Conservation (phyloP, 192 early-diverging fungal species). For the Umbelopsis ramanniana region DNA sequence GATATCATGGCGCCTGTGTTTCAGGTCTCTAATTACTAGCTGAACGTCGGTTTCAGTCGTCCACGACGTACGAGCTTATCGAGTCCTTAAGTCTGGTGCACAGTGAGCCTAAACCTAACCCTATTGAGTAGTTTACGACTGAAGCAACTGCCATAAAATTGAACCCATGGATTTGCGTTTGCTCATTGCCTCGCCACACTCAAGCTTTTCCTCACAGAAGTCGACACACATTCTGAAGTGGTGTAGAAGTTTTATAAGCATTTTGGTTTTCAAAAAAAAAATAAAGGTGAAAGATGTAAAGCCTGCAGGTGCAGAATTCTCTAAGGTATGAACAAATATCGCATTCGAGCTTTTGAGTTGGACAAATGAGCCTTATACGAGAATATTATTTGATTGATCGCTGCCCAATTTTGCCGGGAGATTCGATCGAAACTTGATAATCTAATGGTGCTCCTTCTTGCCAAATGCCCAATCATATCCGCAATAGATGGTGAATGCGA, state of each 20-base stretch:
- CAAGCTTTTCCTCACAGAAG: too few relatives aligned
- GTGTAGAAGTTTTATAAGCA: neutral
- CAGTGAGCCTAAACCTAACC: too few relatives aligned
- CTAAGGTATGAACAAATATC: conserved; percentile 20
- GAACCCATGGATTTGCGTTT: too few relatives aligned
- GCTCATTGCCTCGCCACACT: too few relatives aligned
- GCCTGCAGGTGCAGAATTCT: conserved; percentile 20
- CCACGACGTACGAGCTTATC: too few relatives aligned
- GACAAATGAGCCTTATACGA: neutral
- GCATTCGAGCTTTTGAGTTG: conserved; percentile 3
- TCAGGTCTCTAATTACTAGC: too few relatives aligned
- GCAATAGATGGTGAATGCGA: conserved; percentile 73
- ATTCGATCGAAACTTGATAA: conserved; percentile 1
- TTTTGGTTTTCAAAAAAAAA: conserved; percentile 1
- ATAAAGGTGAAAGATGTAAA: neutral
- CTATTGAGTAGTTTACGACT: too few relatives aligned
- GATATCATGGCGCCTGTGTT: too few relatives aligned
- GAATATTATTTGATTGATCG: neutral
- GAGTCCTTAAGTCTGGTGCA: too few relatives aligned
- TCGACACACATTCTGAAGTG: too few relatives aligned
- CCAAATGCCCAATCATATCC: conserved; percentile 67
- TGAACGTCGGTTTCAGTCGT: too few relatives aligned
- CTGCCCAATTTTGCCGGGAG: neutral
- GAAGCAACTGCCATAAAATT: too few relatives aligned
- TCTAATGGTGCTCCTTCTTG: conserved; percentile 50